Conservation (phyloP, 108 stramenopile species). For the Skeletonema costatum region DNA sequence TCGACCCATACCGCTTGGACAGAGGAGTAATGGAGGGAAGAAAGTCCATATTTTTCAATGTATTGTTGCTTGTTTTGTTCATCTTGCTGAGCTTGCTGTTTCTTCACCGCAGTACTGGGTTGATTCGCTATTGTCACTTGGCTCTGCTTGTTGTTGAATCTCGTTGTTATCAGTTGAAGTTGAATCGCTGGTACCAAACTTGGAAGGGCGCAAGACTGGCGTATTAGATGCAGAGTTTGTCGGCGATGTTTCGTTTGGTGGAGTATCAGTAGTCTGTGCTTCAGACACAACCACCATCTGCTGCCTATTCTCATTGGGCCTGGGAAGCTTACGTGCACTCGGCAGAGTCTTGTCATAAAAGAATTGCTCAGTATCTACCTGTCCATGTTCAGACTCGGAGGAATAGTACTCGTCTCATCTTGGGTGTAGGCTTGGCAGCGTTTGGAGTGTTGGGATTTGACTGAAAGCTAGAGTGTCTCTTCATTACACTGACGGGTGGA, state of each 20-base stretch:
- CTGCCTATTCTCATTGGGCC: background rate
- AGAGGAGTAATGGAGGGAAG: conserved; percentile 31
- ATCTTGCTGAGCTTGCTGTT: conserved; percentile 2
- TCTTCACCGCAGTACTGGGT: background rate
- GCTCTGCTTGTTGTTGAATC: background rate
- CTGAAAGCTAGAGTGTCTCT: background rate
- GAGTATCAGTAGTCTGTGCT: background rate
- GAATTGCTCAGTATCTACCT: conserved; percentile 20
- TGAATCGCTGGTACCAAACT: background rate
- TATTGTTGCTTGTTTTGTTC: conserved; percentile 17
- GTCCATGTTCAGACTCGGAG: conserved; percentile 15
- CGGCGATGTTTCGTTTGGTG: background rate
- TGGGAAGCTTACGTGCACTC: conserved; percentile 12
- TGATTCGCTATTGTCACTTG: background rate
- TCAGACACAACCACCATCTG: background rate
- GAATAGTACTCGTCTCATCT: conserved; percentile 17
- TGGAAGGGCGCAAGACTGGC: conserved; percentile 7
- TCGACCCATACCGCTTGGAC: conserved; percentile 25
- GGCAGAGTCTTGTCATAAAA: conserved; percentile 24
- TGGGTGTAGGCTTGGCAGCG: background rate
- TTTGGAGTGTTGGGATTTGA: background rate
- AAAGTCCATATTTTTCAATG: conserved; percentile 9
- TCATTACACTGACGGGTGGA: background rate
- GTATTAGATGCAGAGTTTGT: background rate
- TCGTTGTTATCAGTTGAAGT: background rate